phyloP scores from a whole-genome alignment of 257 asterid genomes.

The Gardenia jasminoides region DNA sequence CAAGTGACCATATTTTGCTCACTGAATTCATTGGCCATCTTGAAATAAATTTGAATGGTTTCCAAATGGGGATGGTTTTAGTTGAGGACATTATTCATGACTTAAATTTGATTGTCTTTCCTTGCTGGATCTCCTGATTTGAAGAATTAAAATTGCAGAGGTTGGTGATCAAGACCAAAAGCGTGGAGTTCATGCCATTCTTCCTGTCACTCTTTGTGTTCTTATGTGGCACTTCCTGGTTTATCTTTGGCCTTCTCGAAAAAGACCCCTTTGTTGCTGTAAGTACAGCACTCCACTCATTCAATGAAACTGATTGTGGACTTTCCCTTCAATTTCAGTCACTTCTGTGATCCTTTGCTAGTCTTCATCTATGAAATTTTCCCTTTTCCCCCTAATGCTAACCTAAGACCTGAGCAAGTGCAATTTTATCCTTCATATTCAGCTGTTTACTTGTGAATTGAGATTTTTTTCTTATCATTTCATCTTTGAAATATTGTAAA shows the following conservation, averaged over 20 bases:
- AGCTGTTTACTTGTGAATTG: neutral
- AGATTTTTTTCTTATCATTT: too few relatives aligned
- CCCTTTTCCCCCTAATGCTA: neutral
- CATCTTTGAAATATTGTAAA: neutral
- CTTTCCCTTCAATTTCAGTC: neutral
- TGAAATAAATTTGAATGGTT: neutral
- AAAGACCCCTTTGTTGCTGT: conserved; percentile 78
- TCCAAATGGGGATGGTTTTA: neutral
- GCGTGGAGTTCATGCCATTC: conserved; percentile 91
- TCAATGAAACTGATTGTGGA: neutral
- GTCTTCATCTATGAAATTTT: neutral
- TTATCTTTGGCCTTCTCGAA: conserved; percentile 72
- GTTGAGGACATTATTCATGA: neutral
- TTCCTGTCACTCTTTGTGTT: conserved; percentile 66
- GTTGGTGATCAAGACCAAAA: conserved; percentile 72
- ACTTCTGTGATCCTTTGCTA: neutral
- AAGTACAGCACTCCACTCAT: conserved; percentile 26
- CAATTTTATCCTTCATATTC: neutral
- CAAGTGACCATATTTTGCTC: neutral
- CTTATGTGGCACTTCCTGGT: conserved; percentile 80
- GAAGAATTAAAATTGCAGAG: conserved; percentile 43
- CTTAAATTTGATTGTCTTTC: neutral
- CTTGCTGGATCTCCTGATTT: neutral
- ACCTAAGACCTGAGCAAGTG: neutral
- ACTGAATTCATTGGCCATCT: neutral